Base-by-base conservation (phyloP, 805 yeast species). In the Kodamaea leandrae region DNA sequence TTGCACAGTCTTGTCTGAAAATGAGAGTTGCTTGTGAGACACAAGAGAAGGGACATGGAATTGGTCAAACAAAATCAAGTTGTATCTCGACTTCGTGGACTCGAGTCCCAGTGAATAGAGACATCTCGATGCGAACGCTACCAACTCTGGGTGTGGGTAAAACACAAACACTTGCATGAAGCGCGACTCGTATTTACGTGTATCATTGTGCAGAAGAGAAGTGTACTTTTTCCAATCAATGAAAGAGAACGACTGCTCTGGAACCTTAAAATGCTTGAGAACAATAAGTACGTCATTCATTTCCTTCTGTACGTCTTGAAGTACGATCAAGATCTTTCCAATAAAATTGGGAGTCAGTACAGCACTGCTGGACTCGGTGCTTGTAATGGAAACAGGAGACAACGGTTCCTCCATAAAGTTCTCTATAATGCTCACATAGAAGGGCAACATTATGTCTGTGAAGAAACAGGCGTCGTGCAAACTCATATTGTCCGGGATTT, bases 271-370 rank as follows among this genome's bases (percentile, higher is more conserved):
- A 38, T 62, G 56, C 36, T 55, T 58, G 26, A 64, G 43, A 6
- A 66, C 65, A 26, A 68, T 50, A 8, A 66, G 50, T 10, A 68
- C 54, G 44, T 68, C 74, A 50, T 68, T 68, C n/a, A 64, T 47
- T 42, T 68, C 68, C 23, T 48, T 53, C 6, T 34, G 20, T 12
- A 48, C 38, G 37, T 66, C 63, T 39, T 58, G 55, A n/a, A 67
- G 45, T 1, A 66, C 37, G 3, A 67, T 44, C 43, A 67, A 49
- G 4, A 56, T 41, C n/a, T 51, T 55, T 8, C 52, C 51, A 2
- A 25, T 35, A 2, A 20, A 25, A 20, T 18, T 16, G 10, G 34
- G 34, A 7, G 32, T 26, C 17, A 17, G 14, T 10, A 27, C 17
- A 4, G 4, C 17, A 33, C 35, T 10, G 15, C 35, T 28, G 10